Percentiles rank a stretch among this genome's conserved stretches.
phyloP scores from a whole-genome alignment of 345 rosid species.

The Odontarrhena argentea region DNA sequence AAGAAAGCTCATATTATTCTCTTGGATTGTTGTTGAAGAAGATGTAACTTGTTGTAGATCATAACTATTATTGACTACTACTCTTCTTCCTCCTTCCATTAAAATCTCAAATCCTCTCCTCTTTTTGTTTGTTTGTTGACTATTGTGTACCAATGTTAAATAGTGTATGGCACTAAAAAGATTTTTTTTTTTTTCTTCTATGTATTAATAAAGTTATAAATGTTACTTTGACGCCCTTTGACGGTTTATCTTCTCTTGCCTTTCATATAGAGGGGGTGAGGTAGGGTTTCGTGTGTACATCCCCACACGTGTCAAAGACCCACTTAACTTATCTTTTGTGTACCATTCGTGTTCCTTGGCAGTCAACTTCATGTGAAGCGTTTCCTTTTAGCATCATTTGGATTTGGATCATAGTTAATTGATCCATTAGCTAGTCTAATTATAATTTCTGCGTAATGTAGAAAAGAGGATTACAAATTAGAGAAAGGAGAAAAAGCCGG shows the following conservation, averaged over 20 bases:
- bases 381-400: constrained; percentile 15
- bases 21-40: constrained; percentile 59
- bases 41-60: constrained; percentile 67
- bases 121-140: constrained; percentile 20
- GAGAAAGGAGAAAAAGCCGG: too few relatives aligned
- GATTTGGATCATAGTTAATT: not conserved
- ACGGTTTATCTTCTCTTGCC: constrained; percentile 38
- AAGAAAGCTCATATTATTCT: constrained; percentile 62
- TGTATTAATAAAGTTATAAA: constrained; percentile 27
- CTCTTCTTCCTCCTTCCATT: constrained; percentile 55
- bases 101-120: not conserved
- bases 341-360: constrained; percentile 36
- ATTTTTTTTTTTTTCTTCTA: not conserved
- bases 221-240: constrained; percentile 37
- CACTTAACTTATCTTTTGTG: constrained; percentile 31
- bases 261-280: constrained; percentile 28
- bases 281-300: constrained; percentile 43
- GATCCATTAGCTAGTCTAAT: not conserved
- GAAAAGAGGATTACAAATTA: too few relatives aligned
- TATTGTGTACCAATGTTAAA: constrained; percentile 16
- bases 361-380: constrained; percentile 44
- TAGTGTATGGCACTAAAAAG: constrained; percentile 27
- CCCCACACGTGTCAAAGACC: constrained; percentile 36
- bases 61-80: constrained; percentile 47
- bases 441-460: too few relatives aligned